These are phyloP conservation scores for Phytopythium sindhum DNA, from an alignment of 352 stramenopile genomes.

Conservation along the genomic window DNA sequence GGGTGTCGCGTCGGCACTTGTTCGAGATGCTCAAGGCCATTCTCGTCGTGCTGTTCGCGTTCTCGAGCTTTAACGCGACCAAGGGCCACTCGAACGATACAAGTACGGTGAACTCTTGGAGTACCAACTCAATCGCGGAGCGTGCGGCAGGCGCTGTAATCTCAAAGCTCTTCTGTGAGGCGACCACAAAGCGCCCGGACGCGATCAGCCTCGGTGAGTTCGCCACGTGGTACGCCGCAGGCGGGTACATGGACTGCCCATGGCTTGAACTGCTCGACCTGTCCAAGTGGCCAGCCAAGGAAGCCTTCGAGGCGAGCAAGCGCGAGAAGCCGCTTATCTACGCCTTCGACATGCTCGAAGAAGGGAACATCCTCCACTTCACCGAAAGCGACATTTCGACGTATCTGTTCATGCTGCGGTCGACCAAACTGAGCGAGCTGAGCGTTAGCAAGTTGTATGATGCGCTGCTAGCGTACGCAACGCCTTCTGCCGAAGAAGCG, in stretches of 20 bases:
- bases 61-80: conserved; percentile 74
- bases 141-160: conserved; percentile 87
- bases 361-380: conserved; percentile 83
- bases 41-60: conserved; percentile 78
- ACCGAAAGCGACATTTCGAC: conserved; percentile 83
- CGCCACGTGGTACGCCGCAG: conserved; percentile 94
- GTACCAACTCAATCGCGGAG: conserved; percentile 79
- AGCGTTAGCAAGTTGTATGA: conserved; percentile 82
- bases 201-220: conserved; percentile 93
- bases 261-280: conserved; percentile 97
- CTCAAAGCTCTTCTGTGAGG: conserved; percentile 87
- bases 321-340: conserved; percentile 82
- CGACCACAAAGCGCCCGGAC: conserved; percentile 55
- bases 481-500: conserved; percentile 63
- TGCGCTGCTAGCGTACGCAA: conserved; percentile 64
- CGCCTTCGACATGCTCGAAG: conserved; percentile 83
- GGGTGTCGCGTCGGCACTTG: conserved; percentile 65
- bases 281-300: conserved; percentile 92
- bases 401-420: conserved; percentile 81
- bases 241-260: conserved; percentile 92
- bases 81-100: conserved; percentile 63
- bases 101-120: conserved; percentile 50
- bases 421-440: conserved; percentile 70
- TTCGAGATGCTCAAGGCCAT: conserved; percentile 85
- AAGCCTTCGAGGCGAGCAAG: conserved; percentile 85